Evolutionary conservation across 352 stramenopile genomes (phyloP).

Genomic region (Phytophthora kernoviae): DNA sequence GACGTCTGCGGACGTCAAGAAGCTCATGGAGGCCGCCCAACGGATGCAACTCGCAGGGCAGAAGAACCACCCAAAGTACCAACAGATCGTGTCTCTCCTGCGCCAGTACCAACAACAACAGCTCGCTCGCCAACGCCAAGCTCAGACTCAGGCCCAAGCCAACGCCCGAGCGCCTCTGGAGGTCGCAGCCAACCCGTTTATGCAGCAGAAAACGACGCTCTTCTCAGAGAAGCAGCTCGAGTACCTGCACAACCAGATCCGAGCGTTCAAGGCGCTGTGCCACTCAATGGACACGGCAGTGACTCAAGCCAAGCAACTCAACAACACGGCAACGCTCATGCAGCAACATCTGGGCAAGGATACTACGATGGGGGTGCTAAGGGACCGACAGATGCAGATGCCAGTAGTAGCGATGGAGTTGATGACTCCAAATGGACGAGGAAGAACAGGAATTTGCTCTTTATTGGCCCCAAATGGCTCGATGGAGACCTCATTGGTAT

Average conservation of each 20-base stretch:
- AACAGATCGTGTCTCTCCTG: slow-evolving; percentile 81
- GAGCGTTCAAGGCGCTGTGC: slow-evolving; percentile 81
- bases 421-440: slow-evolving; percentile 73
- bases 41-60: slow-evolving; percentile 81
- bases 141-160: slow-evolving; percentile 12
- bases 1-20: slow-evolving; percentile 72
- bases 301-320: slow-evolving; percentile 30
- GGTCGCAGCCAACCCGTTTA: slow-evolving; percentile 61
- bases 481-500: slow-evolving; percentile 72
- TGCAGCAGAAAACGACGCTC: slow-evolving; percentile 66
- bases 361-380: slow-evolving; percentile 4
- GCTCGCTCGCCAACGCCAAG: slow-evolving; percentile 19
- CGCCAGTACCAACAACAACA: slow-evolving; percentile 76
- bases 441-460: slow-evolving; percentile 51
- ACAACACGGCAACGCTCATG: no score
- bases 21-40: slow-evolving; percentile 85
- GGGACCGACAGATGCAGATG: background rate
- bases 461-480: slow-evolving; percentile 65
- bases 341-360: slow-evolving; percentile 1
- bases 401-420: slow-evolving; percentile 26
- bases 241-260: slow-evolving; percentile 87
- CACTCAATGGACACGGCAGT: slow-evolving; percentile 83
- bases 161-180: slow-evolving; percentile 31
- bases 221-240: slow-evolving; percentile 89
- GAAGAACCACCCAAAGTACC: slow-evolving; percentile 83